Percentiles rank a stretch among this genome's conserved stretches.
phyloP scores from a whole-genome alignment of 1,139 yeast species.

The Groenewaldozyma auringiensis region DNA sequence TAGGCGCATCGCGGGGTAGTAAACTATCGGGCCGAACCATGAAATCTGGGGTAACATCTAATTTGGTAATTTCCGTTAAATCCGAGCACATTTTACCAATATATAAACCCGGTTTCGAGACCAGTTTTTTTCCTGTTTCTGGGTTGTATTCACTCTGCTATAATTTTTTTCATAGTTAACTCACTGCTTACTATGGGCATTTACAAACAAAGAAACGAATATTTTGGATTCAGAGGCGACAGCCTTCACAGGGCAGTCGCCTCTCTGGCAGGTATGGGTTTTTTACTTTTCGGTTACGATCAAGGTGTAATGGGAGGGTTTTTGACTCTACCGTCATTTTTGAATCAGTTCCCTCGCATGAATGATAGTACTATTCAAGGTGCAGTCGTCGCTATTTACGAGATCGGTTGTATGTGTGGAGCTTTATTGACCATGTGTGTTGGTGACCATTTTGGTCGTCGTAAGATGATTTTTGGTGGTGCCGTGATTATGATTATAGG shows the following conservation, averaged over 20 bases:
- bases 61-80: too few species aligned
- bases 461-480: conserved; percentile 54
- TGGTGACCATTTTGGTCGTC: conserved; percentile 63
- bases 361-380: conserved; percentile 23
- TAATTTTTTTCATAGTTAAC: too few species aligned
- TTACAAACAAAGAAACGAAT: conserved; percentile 14
- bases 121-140: conserved; percentile 33
- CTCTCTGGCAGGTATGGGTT: conserved; percentile 42
- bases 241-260: conserved; percentile 36
- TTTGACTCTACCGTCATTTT: conserved; percentile 36
- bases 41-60: too few species aligned
- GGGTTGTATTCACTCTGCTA: conserved; percentile 9
- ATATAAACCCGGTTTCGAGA: too few species aligned
- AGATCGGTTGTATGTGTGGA: conserved; percentile 71
- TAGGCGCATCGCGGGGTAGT: too few species aligned
- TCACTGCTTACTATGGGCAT: too few species aligned
- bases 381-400: conserved; percentile 47
- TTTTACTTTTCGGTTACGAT: conserved; percentile 69
- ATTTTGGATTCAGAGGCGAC: conserved; percentile 46
- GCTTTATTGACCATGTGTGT: conserved; percentile 50
- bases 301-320: conserved; percentile 59
- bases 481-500: conserved; percentile 55
- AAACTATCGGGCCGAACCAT: too few species aligned
- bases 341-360: conserved; percentile 37
- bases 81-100: too few species aligned